Conservation (phyloP, 78 protist species). For the Dictyostelium discoideum region DNA sequence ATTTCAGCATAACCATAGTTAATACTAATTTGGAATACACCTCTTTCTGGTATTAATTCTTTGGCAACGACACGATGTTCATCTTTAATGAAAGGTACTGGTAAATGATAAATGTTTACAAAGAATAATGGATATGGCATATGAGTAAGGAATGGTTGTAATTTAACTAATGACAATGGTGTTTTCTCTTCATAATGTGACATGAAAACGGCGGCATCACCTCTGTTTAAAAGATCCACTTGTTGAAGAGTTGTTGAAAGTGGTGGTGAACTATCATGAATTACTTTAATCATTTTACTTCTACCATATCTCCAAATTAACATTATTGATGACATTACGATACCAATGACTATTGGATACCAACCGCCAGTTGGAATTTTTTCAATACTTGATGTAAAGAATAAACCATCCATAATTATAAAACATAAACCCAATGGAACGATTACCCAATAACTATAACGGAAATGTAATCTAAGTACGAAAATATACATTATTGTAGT, state of each 20-base stretch:
- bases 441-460: not conserved
- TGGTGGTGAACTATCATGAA: conserved; percentile 7
- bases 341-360: not conserved
- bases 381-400: not conserved
- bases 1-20: conserved; percentile 11
- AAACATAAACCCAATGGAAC: not conserved
- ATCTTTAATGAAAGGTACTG: conserved; percentile 10
- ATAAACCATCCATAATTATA: not conserved
- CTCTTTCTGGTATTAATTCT: not conserved
- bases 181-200: conserved; percentile 11
- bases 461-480: not conserved
- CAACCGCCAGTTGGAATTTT: conserved; percentile 20
- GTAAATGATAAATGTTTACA: conserved; percentile 4
- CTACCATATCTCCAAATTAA: conserved; percentile 1
- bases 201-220: not conserved
- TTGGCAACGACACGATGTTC: not conserved
- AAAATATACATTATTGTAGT: not conserved
- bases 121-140: conserved; percentile 17
- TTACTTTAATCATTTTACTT: not conserved
- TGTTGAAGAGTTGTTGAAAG: not conserved
- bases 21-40: not conserved
- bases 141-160: not conserved
- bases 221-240: not conserved
- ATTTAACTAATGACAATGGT: not conserved
- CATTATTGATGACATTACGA: conserved; percentile 9